Evolutionary conservation across 2,329 filamentous ascomycete species (phyloP), one percentile per base, ranked within the genome.

Genomic region (Macrophomina phaseolina): DNA sequence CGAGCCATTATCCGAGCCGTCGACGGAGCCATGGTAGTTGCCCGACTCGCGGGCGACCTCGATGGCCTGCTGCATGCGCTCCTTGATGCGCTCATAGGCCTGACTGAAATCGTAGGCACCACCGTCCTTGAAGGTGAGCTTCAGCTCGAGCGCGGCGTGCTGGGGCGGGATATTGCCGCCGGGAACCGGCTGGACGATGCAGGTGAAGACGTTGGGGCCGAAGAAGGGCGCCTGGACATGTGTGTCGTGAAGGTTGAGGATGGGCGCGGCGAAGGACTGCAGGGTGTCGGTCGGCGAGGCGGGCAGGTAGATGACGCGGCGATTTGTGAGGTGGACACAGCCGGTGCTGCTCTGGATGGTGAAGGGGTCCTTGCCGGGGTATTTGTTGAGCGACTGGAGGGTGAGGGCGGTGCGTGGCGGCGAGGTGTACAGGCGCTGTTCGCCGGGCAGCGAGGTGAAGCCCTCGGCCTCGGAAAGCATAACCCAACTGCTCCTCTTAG

Each of bases 61-160:
- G 45, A 93, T 87, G 7, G 90, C 92, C 73, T 97, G 92, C 70
- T 90, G 86, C 66, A 97, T 81, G 6, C 93, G 87, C 75, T 97
- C 94, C 75, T 92, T 93, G 70, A 97, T 89, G 66, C 91, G 85
- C 73, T 96, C 92, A 74, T 94, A 97, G 63, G 87, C 87, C 61
- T 88, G 87, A 73, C 94, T 90, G 75, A 97, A 98, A 72, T 97
- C 93, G 77, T 91, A 95, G 67, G 94, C 94, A n/a, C 94, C 94
- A 51, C 94, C 94, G 69, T 98, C 94, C 76, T 93, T 94, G 83
- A 98, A 98, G 28, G 90, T 93, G 73, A 97, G 85, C 76, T 91
- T 93, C 71, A 97, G 79, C 73, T 95, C 92, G 51, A 97, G 84
- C 34, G 89, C 88, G 18, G 90, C 86, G 69, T 92, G 85, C 28